A percentile compares a stretch with the other conserved stretches of the same genome.
Evolutionary conservation across 371 early-diverging fungal genomes (phyloP).

Genomic region (Syncephalis fuscata): DNA sequence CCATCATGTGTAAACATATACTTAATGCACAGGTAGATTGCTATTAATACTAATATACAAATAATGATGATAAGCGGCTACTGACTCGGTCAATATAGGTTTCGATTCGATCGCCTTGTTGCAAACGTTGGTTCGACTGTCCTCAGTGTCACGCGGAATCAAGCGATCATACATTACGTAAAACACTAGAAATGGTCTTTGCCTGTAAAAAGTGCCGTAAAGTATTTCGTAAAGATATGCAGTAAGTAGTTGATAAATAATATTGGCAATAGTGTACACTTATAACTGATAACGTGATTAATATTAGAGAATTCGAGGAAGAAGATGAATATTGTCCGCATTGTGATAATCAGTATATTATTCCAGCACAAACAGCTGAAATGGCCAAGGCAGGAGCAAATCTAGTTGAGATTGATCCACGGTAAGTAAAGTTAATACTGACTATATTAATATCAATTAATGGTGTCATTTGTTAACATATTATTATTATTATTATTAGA

Average conservation of each 20-base stretch:
- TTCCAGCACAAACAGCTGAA: conserved; percentile 90
- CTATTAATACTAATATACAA: neutral
- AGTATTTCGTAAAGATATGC: conserved; percentile 84
- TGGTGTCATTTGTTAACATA: too few relatives aligned
- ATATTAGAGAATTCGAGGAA: conserved; percentile 64
- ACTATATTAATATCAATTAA: too few relatives aligned
- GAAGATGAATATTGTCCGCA: conserved; percentile 94
- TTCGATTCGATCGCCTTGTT: conserved; percentile 83
- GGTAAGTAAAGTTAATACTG: too few relatives aligned
- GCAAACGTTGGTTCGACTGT: conserved; percentile 94
- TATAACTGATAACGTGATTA: too few relatives aligned
- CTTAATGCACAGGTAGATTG: conserved; percentile 86
- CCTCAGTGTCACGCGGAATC: conserved; percentile 85
- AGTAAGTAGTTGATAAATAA: conserved; percentile 18
- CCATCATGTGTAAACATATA: conserved; percentile 88
- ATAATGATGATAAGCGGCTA: neutral
- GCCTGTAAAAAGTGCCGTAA: conserved; percentile 97
- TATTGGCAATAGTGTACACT: too few relatives aligned
- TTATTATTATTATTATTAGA: too few relatives aligned
- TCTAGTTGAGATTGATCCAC: too few relatives aligned
- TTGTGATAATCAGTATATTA: conserved; percentile 93
- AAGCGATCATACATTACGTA: conserved; percentile 60
- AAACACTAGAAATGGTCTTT: conserved; percentile 84
- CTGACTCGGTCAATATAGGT: conserved; percentile 30
- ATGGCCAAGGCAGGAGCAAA: conserved; percentile 11